Percentiles rank a stretch among this genome's conserved stretches.
Conservation (phyloP, 2,329 filamentous ascomycete species). For the Davidsoniella eucalypti region DNA sequence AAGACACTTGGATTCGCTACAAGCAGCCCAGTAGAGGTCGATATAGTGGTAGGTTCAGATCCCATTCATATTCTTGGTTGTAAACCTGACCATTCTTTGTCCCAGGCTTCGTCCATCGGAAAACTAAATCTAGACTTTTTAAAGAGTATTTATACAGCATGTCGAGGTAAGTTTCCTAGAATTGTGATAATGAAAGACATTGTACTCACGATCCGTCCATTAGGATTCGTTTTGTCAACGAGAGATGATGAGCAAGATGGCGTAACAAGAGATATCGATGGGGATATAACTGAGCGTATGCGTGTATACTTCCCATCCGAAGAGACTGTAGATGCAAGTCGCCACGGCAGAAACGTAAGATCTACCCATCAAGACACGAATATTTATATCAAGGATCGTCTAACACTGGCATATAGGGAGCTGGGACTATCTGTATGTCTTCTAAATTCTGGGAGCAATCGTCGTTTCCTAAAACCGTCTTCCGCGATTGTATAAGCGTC, state of each 20-base stretch:
- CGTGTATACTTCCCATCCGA: slow-evolving; percentile 69
- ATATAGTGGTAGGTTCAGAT: slow-evolving; percentile 45
- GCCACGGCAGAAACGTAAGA: slow-evolving; percentile 42
- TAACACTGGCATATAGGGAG: slow-evolving; percentile 33
- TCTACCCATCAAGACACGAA: background rate
- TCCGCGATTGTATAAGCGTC: slow-evolving; percentile 61
- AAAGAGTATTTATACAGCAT: slow-evolving; percentile 34
- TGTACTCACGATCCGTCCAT: too few relatives aligned
- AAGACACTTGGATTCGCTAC: slow-evolving; percentile 43
- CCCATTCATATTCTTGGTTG: slow-evolving; percentile 1
- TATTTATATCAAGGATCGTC: background rate
- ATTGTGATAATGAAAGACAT: background rate
- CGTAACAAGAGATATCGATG: slow-evolving; percentile 2
- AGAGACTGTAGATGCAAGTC: slow-evolving; percentile 49
- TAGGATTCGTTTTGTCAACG: background rate
- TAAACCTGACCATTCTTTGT: background rate
- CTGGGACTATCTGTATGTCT: slow-evolving; percentile 70
- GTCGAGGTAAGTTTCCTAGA: slow-evolving; percentile 28
- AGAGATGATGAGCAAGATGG: slow-evolving; percentile 23
- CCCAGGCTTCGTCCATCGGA: slow-evolving; percentile 64
- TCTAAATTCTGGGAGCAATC: slow-evolving; percentile 52
- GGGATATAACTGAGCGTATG: slow-evolving; percentile 32
- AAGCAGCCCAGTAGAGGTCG: slow-evolving; percentile 42
- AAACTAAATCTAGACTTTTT: slow-evolving; percentile 55
- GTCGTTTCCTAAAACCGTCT: slow-evolving; percentile 52